phyloP scores from a whole-genome alignment of 768 basidiomycete genomes.

The Lyophyllum shimeji region DNA sequence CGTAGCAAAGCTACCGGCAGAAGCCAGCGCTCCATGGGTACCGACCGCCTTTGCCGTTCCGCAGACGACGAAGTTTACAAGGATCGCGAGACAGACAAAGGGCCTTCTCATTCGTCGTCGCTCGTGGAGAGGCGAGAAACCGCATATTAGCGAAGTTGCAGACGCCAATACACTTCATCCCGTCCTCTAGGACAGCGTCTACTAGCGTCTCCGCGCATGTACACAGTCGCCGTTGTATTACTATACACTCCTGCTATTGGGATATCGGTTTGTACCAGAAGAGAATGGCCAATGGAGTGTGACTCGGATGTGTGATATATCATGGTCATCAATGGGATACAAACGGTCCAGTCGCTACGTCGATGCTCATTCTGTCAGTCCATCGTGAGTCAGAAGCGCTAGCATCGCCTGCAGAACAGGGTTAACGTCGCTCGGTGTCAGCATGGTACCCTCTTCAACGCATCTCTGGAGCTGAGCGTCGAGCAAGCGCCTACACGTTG shows the following conservation, averaged over 20 bases:
- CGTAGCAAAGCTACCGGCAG: neutral
- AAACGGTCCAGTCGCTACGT: too few species aligned
- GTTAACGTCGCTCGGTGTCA: conserved; percentile 47
- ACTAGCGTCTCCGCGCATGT: neutral
- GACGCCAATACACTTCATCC: neutral
- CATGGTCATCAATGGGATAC: too few species aligned
- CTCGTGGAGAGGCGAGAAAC: neutral
- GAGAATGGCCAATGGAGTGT: neutral
- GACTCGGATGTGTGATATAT: neutral
- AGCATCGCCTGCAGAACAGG: conserved; percentile 48
- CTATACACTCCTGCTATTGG: neutral
- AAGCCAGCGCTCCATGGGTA: neutral
- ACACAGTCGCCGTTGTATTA: neutral
- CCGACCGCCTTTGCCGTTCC: neutral
- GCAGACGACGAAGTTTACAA: neutral
- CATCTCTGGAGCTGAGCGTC: conserved; percentile 65
- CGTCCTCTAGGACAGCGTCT: neutral
- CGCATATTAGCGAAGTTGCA: neutral
- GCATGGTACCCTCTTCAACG: conserved; percentile 59
- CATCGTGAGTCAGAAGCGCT: conserved; percentile 23
- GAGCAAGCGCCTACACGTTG: conserved; percentile 53
- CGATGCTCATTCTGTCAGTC: conserved; percentile 13
- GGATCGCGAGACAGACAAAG: conserved; percentile 1
- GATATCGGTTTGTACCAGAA: neutral
- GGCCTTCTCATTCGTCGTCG: neutral